phyloP scores from a whole-genome alignment of 2,329 filamentous ascomycete genomes.

The Colletotrichum paranaense region DNA sequence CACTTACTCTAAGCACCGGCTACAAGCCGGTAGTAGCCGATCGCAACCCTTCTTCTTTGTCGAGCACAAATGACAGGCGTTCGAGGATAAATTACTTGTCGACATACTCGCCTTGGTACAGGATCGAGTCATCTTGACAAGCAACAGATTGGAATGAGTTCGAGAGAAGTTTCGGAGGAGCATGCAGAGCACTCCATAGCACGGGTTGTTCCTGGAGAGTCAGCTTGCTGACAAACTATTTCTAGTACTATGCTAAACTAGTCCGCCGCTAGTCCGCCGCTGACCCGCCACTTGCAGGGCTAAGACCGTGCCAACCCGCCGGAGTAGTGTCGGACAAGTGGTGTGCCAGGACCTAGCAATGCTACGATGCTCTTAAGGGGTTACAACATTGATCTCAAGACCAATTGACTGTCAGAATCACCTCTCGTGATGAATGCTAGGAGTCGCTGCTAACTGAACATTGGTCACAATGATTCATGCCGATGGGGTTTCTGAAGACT shows the following conservation, averaged over 20 bases:
- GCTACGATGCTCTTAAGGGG: too few relatives aligned
- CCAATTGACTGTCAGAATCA: too few relatives aligned
- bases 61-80: neutral
- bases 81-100: neutral
- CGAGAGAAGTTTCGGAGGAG: neutral
- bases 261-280: neutral
- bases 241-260: neutral
- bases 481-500: too few relatives aligned
- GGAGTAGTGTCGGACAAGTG: neutral
- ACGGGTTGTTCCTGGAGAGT: too few relatives aligned
- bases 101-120: neutral
- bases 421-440: too few relatives aligned
- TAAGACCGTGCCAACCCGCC: too few relatives aligned
- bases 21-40: neutral
- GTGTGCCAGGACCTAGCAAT: neutral
- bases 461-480: too few relatives aligned
- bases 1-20: neutral
- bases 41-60: neutral
- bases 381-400: too few relatives aligned
- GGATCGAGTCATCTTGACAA: neutral
- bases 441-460: accelerated
- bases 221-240: neutral
- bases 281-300: neutral
- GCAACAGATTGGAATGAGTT: neutral
- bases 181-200: neutral